These are phyloP conservation scores for Beverwykella pulmonaria DNA, from an alignment of 495 filamentous ascomycete genomes.

Conservation along the genomic window DNA sequence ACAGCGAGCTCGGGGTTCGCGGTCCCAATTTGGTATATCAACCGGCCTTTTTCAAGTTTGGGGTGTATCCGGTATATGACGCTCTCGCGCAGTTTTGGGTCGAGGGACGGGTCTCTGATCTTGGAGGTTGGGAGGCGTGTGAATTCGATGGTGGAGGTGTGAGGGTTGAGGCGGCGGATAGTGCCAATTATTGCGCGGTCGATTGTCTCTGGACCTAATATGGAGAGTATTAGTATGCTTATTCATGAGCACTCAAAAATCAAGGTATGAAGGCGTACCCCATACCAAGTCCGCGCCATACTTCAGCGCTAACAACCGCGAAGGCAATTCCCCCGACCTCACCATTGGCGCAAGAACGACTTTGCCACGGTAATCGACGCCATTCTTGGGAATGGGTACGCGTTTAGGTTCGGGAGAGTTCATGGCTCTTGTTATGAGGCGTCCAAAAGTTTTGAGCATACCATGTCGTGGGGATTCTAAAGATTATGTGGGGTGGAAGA, in stretches of 20 bases:
- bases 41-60: conserved; percentile 64
- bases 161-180: conserved; percentile 70
- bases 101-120: conserved; percentile 50
- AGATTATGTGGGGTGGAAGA: background rate
- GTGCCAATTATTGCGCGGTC: conserved; percentile 89
- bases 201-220: conserved; percentile 82
- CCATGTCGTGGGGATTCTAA: background rate
- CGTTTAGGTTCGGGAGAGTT: conserved; percentile 51
- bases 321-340: conserved; percentile 89
- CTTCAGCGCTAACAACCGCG: conserved; percentile 80
- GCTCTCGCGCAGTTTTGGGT: conserved; percentile 58
- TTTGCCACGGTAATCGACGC: conserved; percentile 91
- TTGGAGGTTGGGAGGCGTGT: conserved; percentile 75
- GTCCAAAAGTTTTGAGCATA: conserved; percentile 37
- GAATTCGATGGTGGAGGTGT: conserved; percentile 79
- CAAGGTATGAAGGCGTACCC: conserved; percentile 54
- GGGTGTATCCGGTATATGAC: conserved; percentile 86
- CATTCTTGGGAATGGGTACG: conserved; percentile 82
- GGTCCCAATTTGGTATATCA: conserved; percentile 92
- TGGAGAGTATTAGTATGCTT: conserved; percentile 7
- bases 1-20: conserved; percentile 79
- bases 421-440: conserved; percentile 58
- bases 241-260: background rate
- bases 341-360: conserved; percentile 98
- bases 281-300: conserved; percentile 97